Evolutionary conservation across 2,329 filamentous ascomycete species (phyloP).

Genomic region (Apiospora phragmitis): DNA sequence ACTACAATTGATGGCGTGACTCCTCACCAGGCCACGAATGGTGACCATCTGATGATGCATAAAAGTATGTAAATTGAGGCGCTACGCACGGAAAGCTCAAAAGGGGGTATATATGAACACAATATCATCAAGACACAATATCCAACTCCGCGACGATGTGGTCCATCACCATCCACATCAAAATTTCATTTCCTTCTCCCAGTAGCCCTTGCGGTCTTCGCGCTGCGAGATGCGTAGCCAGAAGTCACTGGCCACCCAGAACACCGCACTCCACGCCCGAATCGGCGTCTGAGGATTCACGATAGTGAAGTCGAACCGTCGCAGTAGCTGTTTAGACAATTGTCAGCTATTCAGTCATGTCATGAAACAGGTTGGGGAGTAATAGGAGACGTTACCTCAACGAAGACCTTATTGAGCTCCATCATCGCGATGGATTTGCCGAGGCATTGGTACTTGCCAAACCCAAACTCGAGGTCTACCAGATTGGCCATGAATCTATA

Average conservation of each 20-base stretch:
- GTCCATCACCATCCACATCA: not conserved
- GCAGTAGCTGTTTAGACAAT: conserved; percentile 16
- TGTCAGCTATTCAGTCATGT: not conserved
- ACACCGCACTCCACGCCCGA: conserved; percentile 22
- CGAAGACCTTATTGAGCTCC: conserved; percentile 43
- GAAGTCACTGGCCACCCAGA: conserved; percentile 25
- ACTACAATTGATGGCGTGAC: not conserved
- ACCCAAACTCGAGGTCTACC: conserved; percentile 40
- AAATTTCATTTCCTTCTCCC: not conserved
- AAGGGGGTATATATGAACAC: conserved; percentile 1
- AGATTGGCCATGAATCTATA: conserved; percentile 33
- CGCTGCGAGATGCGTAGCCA: conserved; percentile 43
- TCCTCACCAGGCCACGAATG: not conserved
- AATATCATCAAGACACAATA: not conserved
- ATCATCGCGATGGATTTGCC: conserved; percentile 45
- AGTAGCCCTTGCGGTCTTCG: not conserved
- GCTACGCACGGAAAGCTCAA: not conserved
- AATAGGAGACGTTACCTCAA: conserved; percentile 37
- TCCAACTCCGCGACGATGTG: not conserved
- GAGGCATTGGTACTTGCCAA: conserved; percentile 40
- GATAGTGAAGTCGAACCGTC: conserved; percentile 24
- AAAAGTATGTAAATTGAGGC: not conserved
- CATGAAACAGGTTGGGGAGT: not conserved
- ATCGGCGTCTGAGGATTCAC: conserved; percentile 23
- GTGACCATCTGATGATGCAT: not conserved